Percentiles rank a stretch among this genome's conserved stretches.
phyloP scores from a whole-genome alignment of 2,329 filamentous ascomycete species.

The Pseudocercospora musae region DNA sequence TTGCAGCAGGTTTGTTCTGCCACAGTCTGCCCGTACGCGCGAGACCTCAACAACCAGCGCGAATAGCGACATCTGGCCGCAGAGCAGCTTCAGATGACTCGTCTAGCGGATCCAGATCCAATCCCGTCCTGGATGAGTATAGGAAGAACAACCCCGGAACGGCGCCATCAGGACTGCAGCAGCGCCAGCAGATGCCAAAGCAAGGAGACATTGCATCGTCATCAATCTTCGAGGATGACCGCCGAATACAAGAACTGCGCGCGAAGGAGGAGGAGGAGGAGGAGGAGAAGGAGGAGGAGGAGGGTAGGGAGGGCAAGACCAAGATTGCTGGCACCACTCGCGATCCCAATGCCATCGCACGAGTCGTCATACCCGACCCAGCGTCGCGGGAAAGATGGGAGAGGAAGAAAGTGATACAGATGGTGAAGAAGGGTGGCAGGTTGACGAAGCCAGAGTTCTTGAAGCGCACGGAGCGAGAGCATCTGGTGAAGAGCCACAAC shows the following conservation, averaged over 20 bases:
- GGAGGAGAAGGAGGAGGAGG: constrained; percentile 22
- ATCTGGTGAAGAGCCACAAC: constrained; percentile 61
- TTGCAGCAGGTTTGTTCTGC: constrained; percentile 5
- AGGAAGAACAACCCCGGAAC: constrained; percentile 33
- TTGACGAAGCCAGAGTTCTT: constrained; percentile 65
- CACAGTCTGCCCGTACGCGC: constrained; percentile 12
- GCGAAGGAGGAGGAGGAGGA: constrained; percentile 21
- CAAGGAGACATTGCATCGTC: constrained; percentile 46
- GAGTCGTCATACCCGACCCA: constrained; percentile 72
- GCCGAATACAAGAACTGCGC: constrained; percentile 22
- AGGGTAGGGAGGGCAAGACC: constrained; percentile 17
- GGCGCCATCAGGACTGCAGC: neutral
- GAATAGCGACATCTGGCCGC: constrained; percentile 1
- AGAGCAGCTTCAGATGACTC: constrained; percentile 11
- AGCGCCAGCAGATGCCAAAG: constrained; percentile 22
- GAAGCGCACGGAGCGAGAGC: constrained; percentile 61
- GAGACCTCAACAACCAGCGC: constrained; percentile 7
- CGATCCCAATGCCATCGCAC: constrained; percentile 55
- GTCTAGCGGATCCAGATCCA: constrained; percentile 22
- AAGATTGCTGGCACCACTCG: constrained; percentile 28
- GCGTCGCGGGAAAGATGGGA: constrained; percentile 70
- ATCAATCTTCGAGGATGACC: constrained; percentile 53
- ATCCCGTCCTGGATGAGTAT: constrained; percentile 63
- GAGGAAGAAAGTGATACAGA: constrained; percentile 76
- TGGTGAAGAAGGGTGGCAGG: constrained; percentile 66